Conservation (phyloP, 768 basidiomycete genomes). For the Lactarius tabidus region DNA sequence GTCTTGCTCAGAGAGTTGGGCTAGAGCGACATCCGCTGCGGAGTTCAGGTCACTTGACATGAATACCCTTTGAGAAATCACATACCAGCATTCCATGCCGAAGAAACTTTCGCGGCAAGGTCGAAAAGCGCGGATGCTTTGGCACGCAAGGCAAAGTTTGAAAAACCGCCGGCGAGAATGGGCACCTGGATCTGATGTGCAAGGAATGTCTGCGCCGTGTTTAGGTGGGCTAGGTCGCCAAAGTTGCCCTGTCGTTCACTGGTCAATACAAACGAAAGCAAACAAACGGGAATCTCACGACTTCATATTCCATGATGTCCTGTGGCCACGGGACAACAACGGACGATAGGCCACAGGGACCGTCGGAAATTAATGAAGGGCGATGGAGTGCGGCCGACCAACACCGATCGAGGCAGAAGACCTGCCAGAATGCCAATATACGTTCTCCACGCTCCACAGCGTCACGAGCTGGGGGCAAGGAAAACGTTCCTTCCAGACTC, state of each 20-base stretch:
- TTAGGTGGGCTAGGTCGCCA: conserved; percentile 46
- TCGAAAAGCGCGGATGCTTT: conserved; percentile 77
- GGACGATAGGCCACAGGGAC: conserved; percentile 49
- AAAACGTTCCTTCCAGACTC: conserved; percentile 37
- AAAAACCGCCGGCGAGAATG: conserved; percentile 49
- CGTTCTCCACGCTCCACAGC: conserved; percentile 64
- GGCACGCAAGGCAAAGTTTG: conserved; percentile 58
- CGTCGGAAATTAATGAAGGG: conserved; percentile 62
- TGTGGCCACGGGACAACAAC: conserved; percentile 79
- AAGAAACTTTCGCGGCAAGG: conserved; percentile 57
- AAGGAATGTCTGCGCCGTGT: conserved; percentile 61
- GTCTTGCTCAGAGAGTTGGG: conserved; percentile 51
- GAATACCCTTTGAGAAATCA: conserved; percentile 24
- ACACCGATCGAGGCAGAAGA: conserved; percentile 74
- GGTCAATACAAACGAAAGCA: neutral
- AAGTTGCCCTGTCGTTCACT: conserved; percentile 49
- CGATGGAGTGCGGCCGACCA: conserved; percentile 74
- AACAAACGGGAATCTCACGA: conserved; percentile 38
- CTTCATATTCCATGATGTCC: conserved; percentile 65
- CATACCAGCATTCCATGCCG: conserved; percentile 58
- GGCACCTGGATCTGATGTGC: conserved; percentile 48
- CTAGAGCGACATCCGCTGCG: conserved; percentile 34
- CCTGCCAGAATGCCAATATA: conserved; percentile 78
- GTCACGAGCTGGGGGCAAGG: conserved; percentile 55
- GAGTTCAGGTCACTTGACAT: conserved; percentile 2